Evolutionary conservation across 2,329 filamentous ascomycete species (phyloP).

Genomic region (Xylaria digitata): DNA sequence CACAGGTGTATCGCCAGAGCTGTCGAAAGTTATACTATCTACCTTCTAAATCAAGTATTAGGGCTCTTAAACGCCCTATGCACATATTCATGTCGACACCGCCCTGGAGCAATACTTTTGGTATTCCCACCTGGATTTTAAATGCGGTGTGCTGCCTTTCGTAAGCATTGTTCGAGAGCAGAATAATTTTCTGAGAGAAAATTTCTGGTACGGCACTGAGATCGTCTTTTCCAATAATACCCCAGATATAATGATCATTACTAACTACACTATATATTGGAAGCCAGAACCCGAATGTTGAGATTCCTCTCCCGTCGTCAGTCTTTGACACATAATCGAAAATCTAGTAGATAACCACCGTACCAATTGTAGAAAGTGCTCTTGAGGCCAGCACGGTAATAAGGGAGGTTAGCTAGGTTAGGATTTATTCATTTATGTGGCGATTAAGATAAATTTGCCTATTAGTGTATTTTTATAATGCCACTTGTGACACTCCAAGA

Average conservation of each 20-base stretch:
- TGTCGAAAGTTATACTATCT: background rate
- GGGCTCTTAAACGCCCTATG: background rate
- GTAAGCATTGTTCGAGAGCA: background rate
- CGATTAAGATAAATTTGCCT: background rate
- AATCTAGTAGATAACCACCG: background rate
- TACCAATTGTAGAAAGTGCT: background rate
- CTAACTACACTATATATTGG: background rate
- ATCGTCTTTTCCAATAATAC: background rate
- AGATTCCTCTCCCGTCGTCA: background rate
- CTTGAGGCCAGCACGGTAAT: background rate
- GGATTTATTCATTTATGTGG: background rate
- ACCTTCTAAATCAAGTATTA: background rate
- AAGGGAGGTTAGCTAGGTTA: background rate
- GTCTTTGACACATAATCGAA: background rate
- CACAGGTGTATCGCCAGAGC: background rate
- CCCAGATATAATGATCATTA: background rate
- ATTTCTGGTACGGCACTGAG: background rate
- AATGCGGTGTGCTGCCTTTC: background rate
- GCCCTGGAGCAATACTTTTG: background rate
- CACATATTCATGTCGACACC: conserved; percentile 10
- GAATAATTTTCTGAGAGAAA: background rate
- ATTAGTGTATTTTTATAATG: background rate
- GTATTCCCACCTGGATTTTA: background rate
- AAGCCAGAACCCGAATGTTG: background rate
- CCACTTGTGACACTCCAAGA: background rate